Percentiles rank a stretch among this genome's conserved stretches.
phyloP scores from a whole-genome alignment of 192 early-diverging fungal genomes.

The Entomortierella beljakovae region DNA sequence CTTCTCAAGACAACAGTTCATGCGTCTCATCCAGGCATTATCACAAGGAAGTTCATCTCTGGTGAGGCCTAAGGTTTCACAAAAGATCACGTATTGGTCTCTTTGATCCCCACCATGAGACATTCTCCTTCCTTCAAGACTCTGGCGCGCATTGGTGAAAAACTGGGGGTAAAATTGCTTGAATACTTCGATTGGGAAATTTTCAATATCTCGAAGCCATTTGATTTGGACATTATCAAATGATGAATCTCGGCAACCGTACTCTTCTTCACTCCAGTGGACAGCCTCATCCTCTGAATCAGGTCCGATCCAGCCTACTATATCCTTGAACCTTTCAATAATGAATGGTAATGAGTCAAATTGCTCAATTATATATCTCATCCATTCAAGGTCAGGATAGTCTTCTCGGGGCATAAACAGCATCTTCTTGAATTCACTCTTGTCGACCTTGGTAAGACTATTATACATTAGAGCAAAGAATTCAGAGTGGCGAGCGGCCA shows the following conservation, averaged over 20 bases:
- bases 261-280: slow-evolving; percentile 34
- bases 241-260: slow-evolving; percentile 32
- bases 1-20: slow-evolving; percentile 42
- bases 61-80: slow-evolving; percentile 22
- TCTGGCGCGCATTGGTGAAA: slow-evolving; percentile 40
- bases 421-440: slow-evolving; percentile 14
- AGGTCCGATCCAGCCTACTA: slow-evolving; percentile 43
- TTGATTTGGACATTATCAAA: slow-evolving; percentile 49
- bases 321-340: slow-evolving; percentile 43
- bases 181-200: slow-evolving; percentile 32
- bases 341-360: slow-evolving; percentile 17
- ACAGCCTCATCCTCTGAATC: slow-evolving; percentile 14
- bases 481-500: slow-evolving; percentile 41
- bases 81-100: slow-evolving; percentile 36
- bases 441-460: slow-evolving; percentile 6
- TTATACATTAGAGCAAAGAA: slow-evolving; percentile 32
- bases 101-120: slow-evolving; percentile 30
- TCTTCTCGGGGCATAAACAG: slow-evolving; percentile 17
- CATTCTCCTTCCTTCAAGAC: slow-evolving; percentile 31
- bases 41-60: slow-evolving; percentile 35
- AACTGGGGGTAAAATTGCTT: slow-evolving; percentile 42
- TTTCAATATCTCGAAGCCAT: slow-evolving; percentile 36
- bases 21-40: slow-evolving; percentile 40
- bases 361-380: slow-evolving; percentile 9
- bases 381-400: slow-evolving; percentile 34